Base-by-base conservation (phyloP, 2,329 filamentous ascomycete genomes). In the Xylariomycetidae sp. region DNA sequence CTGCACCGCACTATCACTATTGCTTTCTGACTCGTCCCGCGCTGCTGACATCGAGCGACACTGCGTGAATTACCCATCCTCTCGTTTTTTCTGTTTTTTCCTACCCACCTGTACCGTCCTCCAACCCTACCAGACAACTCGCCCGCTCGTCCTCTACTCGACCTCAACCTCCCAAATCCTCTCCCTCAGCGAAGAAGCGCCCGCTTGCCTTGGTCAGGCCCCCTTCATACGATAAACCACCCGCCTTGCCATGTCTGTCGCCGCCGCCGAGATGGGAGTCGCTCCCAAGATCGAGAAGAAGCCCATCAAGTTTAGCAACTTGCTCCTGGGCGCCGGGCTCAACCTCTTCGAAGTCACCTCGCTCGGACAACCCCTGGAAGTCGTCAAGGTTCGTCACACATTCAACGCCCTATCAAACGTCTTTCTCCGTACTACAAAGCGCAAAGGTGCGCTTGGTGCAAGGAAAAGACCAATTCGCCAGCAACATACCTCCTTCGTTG, bases 251-350 rank as follows among this genome's bases (percentile, higher is more conserved):
- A 82, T 85, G 78, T 78, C 78, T 64, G 67, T 74, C 58, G 67
- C 67, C 54, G 61, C 74, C 55, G 66, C 73, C 51, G 63, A 64
- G 62, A 54, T 58, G 61, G 67, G 59, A 58, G 66, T 64, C 66
- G 69, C 61, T 64, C 69, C 62, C 59, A 69, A 63, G 65, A 71
- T 94, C 62, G 89, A 96, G 83, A 97, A 97, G 85, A 97, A 97
- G 80, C 92, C 92, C 50, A 79, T 98, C 79, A 97, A 96, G 80
- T 97, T 97, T 77, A 95, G 88, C 74, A 98, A 98, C 72, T 67
- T 98, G 77, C 74, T 98, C 58, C 80, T 96, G 56, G 89, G 89
- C 59, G 86, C 87, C 60, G 87, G 88, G 53, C 78, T 96, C 69
- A 96, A 95, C 76, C 72, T 96, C 78, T 96, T 96, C 65, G 89